Base-by-base conservation (phyloP, 148 eudicot genomes). In the Camellia sinensis region DNA sequence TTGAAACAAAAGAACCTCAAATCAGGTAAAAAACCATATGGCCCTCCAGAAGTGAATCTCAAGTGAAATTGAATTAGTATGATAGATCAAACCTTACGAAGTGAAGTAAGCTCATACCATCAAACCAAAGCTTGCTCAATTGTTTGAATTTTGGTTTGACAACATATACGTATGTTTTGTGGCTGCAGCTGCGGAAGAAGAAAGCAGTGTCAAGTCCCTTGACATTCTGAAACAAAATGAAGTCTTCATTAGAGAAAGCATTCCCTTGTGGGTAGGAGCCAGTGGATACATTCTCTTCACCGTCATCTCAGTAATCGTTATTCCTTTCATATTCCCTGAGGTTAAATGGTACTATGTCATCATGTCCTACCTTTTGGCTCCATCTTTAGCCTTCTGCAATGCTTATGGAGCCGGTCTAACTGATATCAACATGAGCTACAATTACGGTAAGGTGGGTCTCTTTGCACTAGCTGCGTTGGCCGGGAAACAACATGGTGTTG, bases 341-440 rank as follows among this genome's bases (percentile, higher is more conserved):
- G 46, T 90, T 2, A 92, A 86, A 78, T 92, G 97, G 92, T 90
- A 92, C 80, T 90, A 83, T 44, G 87, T 92, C 7, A 68, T 90
- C 0, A 76, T 89, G 1, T 87, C 92, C 71, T 90, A 92, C 87
- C 71, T 89, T 44, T 76, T 92, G 0, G 89, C 93, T 2, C 93
- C 97, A 0, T 74, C 88, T 8, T 63, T 92, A 18, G 87, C 91
- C 79, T 91, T 91, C 80, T 87, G 89, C 82, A 91, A 89, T 52
- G 94, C 92, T 0, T 91, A 91, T 81, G 94, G 94, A 41, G 86
- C 91, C 2, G 94, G 94, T 13, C 71, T 91, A 22, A 89, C 94
- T 0, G 94, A 91, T 63, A 75, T 85, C n/a, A 89, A 89, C 91
- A 88, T 91, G 91, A 83, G 91, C 59, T 89, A 85, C 69, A 91